Evolutionary conservation across 2,329 filamentous ascomycete genomes (phyloP).

Genomic region (Fusarium lyarnte): DNA sequence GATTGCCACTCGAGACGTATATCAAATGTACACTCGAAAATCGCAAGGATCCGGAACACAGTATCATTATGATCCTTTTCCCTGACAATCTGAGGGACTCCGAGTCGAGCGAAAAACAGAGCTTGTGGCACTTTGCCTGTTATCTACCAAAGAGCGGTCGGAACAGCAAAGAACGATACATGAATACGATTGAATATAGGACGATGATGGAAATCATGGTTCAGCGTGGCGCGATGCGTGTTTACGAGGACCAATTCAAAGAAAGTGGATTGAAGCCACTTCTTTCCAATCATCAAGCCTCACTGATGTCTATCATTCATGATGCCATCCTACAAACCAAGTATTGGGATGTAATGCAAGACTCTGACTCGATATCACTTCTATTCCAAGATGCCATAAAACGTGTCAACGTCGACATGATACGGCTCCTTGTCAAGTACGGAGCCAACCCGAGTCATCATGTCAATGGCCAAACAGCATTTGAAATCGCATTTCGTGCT

Average conservation of each 20-base stretch:
- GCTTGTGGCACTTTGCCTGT: constrained; percentile 4
- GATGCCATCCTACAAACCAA: not conserved
- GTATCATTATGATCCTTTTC: not conserved
- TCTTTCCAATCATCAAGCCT: rapidly evolving
- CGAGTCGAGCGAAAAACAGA: not conserved
- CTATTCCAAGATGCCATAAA: not conserved
- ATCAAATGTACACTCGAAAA: rapidly evolving
- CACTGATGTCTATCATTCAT: not conserved
- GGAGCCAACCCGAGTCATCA: not conserved
- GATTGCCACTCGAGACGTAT: not conserved
- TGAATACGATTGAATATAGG: rapidly evolving
- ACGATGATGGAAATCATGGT: not conserved
- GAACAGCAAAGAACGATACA: not conserved
- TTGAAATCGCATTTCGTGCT: not conserved
- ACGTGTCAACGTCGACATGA: not conserved
- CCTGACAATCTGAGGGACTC: not conserved
- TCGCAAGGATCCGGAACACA: rapidly evolving
- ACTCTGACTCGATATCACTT: not conserved
- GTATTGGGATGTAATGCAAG: not conserved
- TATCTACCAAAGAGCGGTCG: not conserved
- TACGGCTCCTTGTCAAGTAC: not conserved
- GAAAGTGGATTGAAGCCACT: not conserved
- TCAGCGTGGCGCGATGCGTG: not conserved
- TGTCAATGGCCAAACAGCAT: not conserved
- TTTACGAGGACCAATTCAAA: not conserved